Evolutionary conservation across 129 eudicot species (phyloP), one percentile per base, ranked within the genome.

Genomic region (Helianthus tuberosus): DNA sequence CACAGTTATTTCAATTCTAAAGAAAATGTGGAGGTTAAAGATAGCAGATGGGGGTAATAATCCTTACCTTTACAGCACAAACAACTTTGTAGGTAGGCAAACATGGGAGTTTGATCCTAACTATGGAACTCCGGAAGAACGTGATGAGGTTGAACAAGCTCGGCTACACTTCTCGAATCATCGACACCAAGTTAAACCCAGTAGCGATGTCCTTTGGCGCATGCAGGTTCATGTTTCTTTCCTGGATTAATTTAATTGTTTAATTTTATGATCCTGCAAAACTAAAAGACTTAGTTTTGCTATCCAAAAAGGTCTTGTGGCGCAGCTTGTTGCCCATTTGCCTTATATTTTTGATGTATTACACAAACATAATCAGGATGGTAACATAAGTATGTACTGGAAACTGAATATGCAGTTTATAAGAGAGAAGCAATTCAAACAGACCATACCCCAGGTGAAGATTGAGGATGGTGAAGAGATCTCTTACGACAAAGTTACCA

Each of bases 391-490:
- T 29, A 29, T 29, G 35, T 6, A 50, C 3, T 15, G 6, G 29
- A 55, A 55, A 53, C 16, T 59, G 15, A 13, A 48, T 17, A 55
- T 79, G 85, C 82, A 91, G 97, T 86, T 82, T 69, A 10, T 88
- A 15, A 69, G 68, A 25, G 97, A 88, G 74, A 91, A 91, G 74
- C 52, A 72, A 8, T 88, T 88, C 83, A 73, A 84, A 43, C 97
- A 82, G 39, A 83, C 65, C 0, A 88, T 84, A 75, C 81, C 83
- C 0, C 87, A 76, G 75, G 88, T 86, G 64, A 88, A 83, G 79
- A 81, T 86, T 11, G 90, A 79, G 25, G 88, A 88, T 4, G 90
- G 81, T 6, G 92, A 86, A 80, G 92, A 86, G 8, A 75, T 88
- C 16, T 86, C 83, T 1, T 74, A 86, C 39, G 97, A 83, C 10